Base-by-base conservation (phyloP, 129 eudicot genomes). In the carrot (Daucus carota) region DNA sequence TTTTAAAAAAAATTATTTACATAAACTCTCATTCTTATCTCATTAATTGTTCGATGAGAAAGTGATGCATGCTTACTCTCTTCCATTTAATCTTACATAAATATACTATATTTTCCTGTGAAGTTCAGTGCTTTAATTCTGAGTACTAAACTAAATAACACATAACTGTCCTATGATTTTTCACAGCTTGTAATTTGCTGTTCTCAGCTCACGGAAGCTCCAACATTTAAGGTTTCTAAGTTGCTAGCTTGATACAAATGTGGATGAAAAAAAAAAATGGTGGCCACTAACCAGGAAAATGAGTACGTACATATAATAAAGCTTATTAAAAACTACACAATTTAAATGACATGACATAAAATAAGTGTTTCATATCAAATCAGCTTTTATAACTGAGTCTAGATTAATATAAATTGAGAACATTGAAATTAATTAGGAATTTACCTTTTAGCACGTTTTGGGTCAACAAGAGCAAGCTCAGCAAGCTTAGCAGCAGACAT, bases 401-500 rank as follows among this genome's bases (percentile, higher is more conserved):
- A 4, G 13, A 14, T 14, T 54, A 73, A 52, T 31, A 45, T 5
- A 34, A 22, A 44, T 34, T 34, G 44, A 24, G 60, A 26, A n/a
- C 8, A 12, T 38, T 59, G 31, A 29, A 57, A 44, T 62, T 42
- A 38, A 43, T 17, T 38, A 17, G 12, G 68, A 75, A 29, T 13
- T 41, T 85, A 90, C 98, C 98, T 90, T 73, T 93, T 90, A 13
- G 97, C 98, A 29, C 98, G 89, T 82, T 93, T 93, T 57, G 98
- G 98, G 82, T 93, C 98, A 76, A 87, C 79, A 76, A 87, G 91
- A 80, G 98, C 98, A 74, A 93, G 96, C 84, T 93, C 98, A 42
- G 96, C 96, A 84, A 93, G 94, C 83, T 93, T 93, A 48, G 98
- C 90, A 83, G 98, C 97, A 84, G 98, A 90, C 83, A 90, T 81